Conservation (phyloP, 2,329 filamentous ascomycete species). For the Verticillium albo-atrum region DNA sequence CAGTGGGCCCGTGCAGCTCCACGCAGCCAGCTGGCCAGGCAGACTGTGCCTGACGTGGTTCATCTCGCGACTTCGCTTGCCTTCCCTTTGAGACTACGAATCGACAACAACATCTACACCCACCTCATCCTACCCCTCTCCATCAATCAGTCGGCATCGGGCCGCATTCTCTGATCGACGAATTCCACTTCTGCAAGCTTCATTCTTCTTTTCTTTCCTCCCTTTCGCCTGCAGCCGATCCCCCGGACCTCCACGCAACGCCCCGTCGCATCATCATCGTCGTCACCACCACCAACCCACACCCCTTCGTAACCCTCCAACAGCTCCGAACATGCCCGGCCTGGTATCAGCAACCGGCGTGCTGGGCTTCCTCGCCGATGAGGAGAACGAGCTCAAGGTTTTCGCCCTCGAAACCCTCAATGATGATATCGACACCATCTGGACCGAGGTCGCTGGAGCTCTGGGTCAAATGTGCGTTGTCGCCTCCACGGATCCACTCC, state of each 20-base stretch:
- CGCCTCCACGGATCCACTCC: not conserved
- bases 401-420: constrained; percentile 95
- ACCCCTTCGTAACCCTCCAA: not conserved
- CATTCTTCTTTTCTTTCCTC: not conserved
- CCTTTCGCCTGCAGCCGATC: not conserved
- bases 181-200: not conserved
- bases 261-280: not conserved
- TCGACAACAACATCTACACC: constrained; percentile 1
- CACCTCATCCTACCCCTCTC: not conserved
- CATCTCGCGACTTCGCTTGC: not conserved
- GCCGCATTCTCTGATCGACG: not conserved
- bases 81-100: not conserved
- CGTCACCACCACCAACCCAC: no score
- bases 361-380: constrained; percentile 90
- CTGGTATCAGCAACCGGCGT: constrained; percentile 92
- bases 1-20: not conserved
- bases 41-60: constrained; percentile 40
- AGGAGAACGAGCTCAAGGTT: constrained; percentile 88
- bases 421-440: constrained; percentile 92
- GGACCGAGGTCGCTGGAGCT: constrained; percentile 92
- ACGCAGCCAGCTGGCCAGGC: not conserved
- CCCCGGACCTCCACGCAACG: not conserved
- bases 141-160: not conserved
- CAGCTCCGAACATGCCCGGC: constrained; percentile 68
- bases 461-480: constrained; percentile 80